Evolutionary conservation across 805 yeast species (phyloP).

Genomic region (Saturnispora saitoi): DNA sequence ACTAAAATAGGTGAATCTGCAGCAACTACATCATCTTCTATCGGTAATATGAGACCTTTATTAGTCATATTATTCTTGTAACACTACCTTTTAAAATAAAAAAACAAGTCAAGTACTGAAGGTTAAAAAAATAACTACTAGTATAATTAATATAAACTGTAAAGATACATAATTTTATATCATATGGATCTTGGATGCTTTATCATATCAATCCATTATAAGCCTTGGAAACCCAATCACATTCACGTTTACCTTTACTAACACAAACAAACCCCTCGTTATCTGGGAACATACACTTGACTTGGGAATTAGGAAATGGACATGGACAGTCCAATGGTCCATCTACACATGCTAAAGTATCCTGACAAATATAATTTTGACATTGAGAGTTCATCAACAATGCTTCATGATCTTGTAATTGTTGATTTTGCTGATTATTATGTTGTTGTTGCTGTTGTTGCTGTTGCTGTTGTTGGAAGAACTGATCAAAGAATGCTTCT

Average conservation of each 20-base stretch:
- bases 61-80: not conserved
- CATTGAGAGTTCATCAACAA: slow-evolving; percentile 32
- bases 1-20: not conserved
- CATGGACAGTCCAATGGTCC: slow-evolving; percentile 76
- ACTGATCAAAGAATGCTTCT: slow-evolving; percentile 20
- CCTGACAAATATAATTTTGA: slow-evolving; percentile 67
- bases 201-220: slow-evolving; percentile 46
- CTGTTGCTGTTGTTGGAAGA: slow-evolving; percentile 15
- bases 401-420: slow-evolving; percentile 30
- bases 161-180: too few relatives aligned
- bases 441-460: slow-evolving; percentile 26
- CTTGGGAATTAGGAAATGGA: slow-evolving; percentile 76
- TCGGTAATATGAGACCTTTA: slow-evolving; percentile 1
- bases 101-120: not conserved
- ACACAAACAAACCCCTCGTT: slow-evolving; percentile 60
- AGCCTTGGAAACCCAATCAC: slow-evolving; percentile 77
- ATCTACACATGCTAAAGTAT: slow-evolving; percentile 70
- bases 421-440: slow-evolving; percentile 35
- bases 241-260: slow-evolving; percentile 70
- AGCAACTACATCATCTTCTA: not conserved
- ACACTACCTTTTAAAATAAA: not conserved
- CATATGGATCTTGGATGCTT: too few relatives aligned
- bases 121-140: too few relatives aligned
- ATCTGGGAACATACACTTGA: slow-evolving; percentile 71
- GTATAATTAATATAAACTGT: not conserved